A percentile compares a stretch with the other conserved stretches of the same genome.
phyloP scores from a whole-genome alignment of 2,329 filamentous ascomycete species.

The Fonsecaea erecta region DNA sequence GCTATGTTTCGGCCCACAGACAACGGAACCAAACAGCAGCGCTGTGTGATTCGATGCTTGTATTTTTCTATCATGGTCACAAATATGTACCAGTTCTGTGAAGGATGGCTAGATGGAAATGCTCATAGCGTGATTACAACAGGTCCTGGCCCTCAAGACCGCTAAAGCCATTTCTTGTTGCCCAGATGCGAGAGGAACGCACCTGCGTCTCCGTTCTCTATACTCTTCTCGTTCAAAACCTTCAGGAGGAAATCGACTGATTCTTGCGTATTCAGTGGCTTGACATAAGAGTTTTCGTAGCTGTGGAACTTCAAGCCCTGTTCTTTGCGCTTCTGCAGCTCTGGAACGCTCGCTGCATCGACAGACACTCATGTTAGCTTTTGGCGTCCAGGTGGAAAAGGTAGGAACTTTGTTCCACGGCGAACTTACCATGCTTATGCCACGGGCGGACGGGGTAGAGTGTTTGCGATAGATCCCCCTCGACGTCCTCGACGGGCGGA shows the following conservation, averaged over 20 bases:
- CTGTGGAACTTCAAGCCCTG: neutral
- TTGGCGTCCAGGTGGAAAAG: neutral
- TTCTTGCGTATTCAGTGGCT: neutral
- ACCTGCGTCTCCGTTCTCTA: neutral
- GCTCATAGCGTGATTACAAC: neutral
- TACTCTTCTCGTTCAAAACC: neutral
- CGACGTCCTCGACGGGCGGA: neutral
- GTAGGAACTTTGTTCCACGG: neutral
- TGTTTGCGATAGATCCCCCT: neutral
- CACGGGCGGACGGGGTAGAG: neutral
- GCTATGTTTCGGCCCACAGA: no score
- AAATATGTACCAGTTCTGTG: neutral
- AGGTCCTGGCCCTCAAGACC: neutral
- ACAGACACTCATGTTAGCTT: neutral
- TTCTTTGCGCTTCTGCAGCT: slow-evolving; percentile 3
- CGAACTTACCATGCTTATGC: neutral
- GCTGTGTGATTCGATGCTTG: no score
- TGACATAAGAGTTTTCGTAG: neutral
- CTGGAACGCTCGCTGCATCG: neutral
- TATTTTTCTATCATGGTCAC: no score
- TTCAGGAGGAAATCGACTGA: neutral
- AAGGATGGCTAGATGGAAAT: no score
- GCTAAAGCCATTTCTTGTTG: neutral
- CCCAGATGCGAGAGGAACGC: neutral
- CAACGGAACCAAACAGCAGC: no score